phyloP scores from a whole-genome alignment of 805 yeast genomes.

The Metschnikowia lochheadii region DNA sequence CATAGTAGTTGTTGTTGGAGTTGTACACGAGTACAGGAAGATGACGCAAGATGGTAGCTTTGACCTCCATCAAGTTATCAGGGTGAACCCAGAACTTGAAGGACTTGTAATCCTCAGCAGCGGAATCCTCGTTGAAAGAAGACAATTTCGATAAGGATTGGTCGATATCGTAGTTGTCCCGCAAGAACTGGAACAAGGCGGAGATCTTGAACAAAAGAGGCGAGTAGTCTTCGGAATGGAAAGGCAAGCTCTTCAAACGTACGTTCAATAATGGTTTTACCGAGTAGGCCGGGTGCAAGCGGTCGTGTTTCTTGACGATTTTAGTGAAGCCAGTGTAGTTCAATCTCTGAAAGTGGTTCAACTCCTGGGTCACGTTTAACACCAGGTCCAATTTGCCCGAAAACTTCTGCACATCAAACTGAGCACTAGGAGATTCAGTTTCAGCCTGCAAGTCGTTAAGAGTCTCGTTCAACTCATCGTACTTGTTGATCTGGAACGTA shows the following conservation, averaged over 20 bases:
- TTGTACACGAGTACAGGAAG: conserved; percentile 83
- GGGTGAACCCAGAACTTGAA: conserved; percentile 95
- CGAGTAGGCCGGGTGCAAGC: conserved; percentile 81
- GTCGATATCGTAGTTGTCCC: conserved; percentile 62
- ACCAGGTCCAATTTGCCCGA: conserved; percentile 70
- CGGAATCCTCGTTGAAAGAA: conserved; percentile 39
- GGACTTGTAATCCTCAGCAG: conserved; percentile 47
- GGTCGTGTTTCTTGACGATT: conserved; percentile 93
- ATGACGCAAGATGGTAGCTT: conserved; percentile 89
- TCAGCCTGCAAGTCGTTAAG: conserved; percentile 61
- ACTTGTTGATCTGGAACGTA: conserved; percentile 64
- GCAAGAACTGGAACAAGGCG: conserved; percentile 70
- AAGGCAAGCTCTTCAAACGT: conserved; percentile 80
- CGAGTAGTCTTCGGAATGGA: conserved; percentile 91
- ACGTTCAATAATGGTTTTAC: conserved; percentile 88
- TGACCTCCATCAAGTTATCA: conserved; percentile 95
- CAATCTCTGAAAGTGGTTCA: conserved; percentile 85
- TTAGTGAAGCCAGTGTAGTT: conserved; percentile 94
- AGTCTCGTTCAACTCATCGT: conserved; percentile 60
- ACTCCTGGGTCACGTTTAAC: conserved; percentile 71
- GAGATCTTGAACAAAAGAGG: conserved; percentile 84
- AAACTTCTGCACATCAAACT: conserved; percentile 57
- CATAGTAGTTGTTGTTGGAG: conserved; percentile 42
- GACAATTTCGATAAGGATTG: conserved; percentile 47
- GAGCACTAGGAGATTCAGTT: conserved; percentile 35